A percentile compares a stretch with the other conserved stretches of the same genome.
Evolutionary conservation across 164 flowering plant species (phyloP).

Genomic region (Echeveria elegans): DNA sequence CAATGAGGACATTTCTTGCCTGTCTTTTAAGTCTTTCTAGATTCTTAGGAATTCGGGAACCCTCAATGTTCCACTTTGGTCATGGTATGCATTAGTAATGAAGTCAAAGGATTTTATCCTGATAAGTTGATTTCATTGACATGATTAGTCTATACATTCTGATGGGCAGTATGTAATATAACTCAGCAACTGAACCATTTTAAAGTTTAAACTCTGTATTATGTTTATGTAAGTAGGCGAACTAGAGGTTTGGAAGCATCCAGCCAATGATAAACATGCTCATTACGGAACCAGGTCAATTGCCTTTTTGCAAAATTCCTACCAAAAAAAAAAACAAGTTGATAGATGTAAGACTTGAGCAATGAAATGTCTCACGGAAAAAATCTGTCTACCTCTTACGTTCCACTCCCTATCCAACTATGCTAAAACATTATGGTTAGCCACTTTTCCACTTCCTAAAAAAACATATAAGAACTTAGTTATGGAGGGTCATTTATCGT

Average conservation of each 20-base stretch:
- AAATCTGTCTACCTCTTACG: no score
- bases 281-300: slow-evolving; percentile 93
- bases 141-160: background rate
- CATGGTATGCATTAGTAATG: slow-evolving; percentile 55
- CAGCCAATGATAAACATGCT: slow-evolving; percentile 84
- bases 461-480: no score
- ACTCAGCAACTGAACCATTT: no score
- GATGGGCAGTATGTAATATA: background rate
- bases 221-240: no score
- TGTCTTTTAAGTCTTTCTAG: slow-evolving; percentile 36
- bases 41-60: slow-evolving; percentile 63
- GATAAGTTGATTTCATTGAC: slow-evolving; percentile 13
- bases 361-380: no score
- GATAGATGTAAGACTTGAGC: background rate
- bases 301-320: slow-evolving; percentile 96
- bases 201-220: no score
- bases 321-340: slow-evolving; percentile 10
- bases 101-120: slow-evolving; percentile 67
- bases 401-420: background rate
- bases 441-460: no score
- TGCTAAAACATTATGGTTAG: background rate
- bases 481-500: no score
- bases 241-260: slow-evolving; percentile 90
- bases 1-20: slow-evolving; percentile 30
- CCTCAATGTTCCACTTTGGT: slow-evolving; percentile 28